Evolutionary conservation across 768 basidiomycete species (phyloP).

Genomic region (Leccinum fibrillosum): DNA sequence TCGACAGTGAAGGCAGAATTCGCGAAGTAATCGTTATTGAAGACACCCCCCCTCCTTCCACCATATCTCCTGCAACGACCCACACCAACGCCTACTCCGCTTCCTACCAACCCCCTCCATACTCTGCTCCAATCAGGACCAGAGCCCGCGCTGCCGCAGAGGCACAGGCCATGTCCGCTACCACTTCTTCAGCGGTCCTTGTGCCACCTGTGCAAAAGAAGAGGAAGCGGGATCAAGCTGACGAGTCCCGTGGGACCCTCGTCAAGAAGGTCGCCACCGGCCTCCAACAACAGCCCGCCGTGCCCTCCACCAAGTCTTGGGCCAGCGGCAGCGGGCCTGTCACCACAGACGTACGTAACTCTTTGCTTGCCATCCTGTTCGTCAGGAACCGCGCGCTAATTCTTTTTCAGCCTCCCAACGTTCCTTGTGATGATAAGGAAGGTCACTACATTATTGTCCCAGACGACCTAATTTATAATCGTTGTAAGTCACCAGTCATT

Average conservation of each 20-base stretch:
- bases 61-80: slow-evolving; percentile 71
- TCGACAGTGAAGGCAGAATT: slow-evolving; percentile 72
- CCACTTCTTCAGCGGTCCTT: slow-evolving; percentile 57
- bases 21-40: slow-evolving; percentile 92
- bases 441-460: slow-evolving; percentile 96
- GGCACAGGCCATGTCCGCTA: slow-evolving; percentile 71
- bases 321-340: slow-evolving; percentile 61
- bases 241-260: slow-evolving; percentile 66
- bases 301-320: slow-evolving; percentile 60
- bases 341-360: slow-evolving; percentile 62
- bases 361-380: slow-evolving; percentile 8
- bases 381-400: slow-evolving; percentile 29
- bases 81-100: slow-evolving; percentile 70
- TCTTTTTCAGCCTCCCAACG: slow-evolving; percentile 55
- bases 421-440: slow-evolving; percentile 94
- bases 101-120: slow-evolving; percentile 76
- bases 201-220: slow-evolving; percentile 78
- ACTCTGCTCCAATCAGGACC: slow-evolving; percentile 75
- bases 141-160: slow-evolving; percentile 85
- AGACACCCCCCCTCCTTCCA: slow-evolving; percentile 79
- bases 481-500: slow-evolving; percentile 54
- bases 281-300: slow-evolving; percentile 48
- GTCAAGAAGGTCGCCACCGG: slow-evolving; percentile 58
- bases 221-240: slow-evolving; percentile 74
- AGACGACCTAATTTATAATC: slow-evolving; percentile 82